phyloP scores from a whole-genome alignment of 169 alveolate genomes.

The Blepharisma undulans region DNA sequence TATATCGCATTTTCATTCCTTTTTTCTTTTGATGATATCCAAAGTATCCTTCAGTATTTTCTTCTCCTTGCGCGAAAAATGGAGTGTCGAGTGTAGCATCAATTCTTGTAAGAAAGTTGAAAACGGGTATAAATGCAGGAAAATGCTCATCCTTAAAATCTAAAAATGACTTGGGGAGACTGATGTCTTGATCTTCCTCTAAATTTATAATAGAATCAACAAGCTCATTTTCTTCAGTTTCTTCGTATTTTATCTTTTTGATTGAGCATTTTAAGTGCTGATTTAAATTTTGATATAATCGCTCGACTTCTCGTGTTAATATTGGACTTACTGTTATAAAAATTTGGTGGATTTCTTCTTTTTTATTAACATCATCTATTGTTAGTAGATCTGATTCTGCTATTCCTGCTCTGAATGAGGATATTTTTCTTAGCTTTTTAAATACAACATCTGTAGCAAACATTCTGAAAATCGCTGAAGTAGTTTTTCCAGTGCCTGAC shows the following conservation, averaged over 20 bases:
- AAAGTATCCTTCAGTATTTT: background rate
- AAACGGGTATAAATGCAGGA: constrained; percentile 42
- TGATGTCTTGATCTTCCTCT: background rate
- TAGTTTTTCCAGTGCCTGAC: constrained; percentile 82
- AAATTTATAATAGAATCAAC: background rate
- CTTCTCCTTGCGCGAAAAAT: constrained; percentile 58
- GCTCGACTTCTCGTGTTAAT: constrained; percentile 73
- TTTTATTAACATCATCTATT: constrained; percentile 4
- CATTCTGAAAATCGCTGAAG: constrained; percentile 69
- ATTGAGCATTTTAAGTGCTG: constrained; percentile 37
- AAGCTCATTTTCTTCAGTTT: background rate
- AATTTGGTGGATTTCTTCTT: constrained; percentile 39
- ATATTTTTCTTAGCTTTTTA: background rate
- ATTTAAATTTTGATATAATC: constrained; percentile 61
- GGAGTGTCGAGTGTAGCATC: constrained; percentile 63
- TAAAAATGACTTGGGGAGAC: background rate
- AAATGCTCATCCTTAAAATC: constrained; percentile 32
- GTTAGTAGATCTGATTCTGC: no score
- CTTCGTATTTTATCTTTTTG: background rate
- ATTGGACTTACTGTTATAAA: constrained; percentile 83
- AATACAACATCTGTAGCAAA: constrained; percentile 59
- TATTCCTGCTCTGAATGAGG: background rate
- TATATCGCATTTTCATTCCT: background rate
- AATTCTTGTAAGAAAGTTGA: constrained; percentile 58
- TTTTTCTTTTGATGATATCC: background rate